Percentiles rank a stretch among this genome's conserved stretches.
Evolutionary conservation across 805 yeast genomes (phyloP).

Genomic region (Lipomyces lipofer): DNA sequence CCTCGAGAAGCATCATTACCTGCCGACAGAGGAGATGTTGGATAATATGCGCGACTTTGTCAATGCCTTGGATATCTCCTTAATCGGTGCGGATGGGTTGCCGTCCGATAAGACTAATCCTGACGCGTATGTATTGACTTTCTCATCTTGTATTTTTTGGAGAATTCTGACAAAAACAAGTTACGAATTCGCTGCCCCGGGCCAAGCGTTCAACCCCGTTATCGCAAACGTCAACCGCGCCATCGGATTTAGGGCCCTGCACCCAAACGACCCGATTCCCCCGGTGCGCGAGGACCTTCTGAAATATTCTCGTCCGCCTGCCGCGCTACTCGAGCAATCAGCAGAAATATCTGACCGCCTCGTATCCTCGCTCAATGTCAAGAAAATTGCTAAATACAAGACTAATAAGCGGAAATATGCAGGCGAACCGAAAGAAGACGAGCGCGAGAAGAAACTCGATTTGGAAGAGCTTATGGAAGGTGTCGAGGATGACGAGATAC

Average conservation of each 20-base stretch:
- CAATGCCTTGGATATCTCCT: slow-evolving; percentile 47
- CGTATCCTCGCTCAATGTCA: slow-evolving; percentile 8
- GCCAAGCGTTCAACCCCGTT: slow-evolving; percentile 37
- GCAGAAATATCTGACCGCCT: slow-evolving; percentile 10
- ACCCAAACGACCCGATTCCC: slow-evolving; percentile 35
- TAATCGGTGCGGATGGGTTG: slow-evolving; percentile 18
- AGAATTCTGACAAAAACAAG: slow-evolving; percentile 24
- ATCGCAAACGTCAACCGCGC: slow-evolving; percentile 32
- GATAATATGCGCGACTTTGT: slow-evolving; percentile 48
- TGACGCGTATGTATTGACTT: slow-evolving; percentile 35
- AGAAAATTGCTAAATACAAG: slow-evolving; percentile 20
- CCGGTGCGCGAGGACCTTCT: slow-evolving; percentile 3
- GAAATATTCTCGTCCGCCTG: slow-evolving; percentile 12
- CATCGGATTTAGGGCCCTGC: slow-evolving; percentile 39
- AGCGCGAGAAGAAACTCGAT: slow-evolving; percentile 3
- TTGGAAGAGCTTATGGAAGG: slow-evolving; percentile 15
- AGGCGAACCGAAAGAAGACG: slow-evolving; percentile 6
- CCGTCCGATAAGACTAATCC: slow-evolving; percentile 22
- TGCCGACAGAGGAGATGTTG: slow-evolving; percentile 46
- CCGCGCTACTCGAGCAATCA: slow-evolving; percentile 7
- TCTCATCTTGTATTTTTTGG: not conserved
- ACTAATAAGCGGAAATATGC: slow-evolving; percentile 19
- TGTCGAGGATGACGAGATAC: not conserved
- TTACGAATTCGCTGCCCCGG: slow-evolving; percentile 32
- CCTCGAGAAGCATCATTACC: slow-evolving; percentile 33